Evolutionary conservation across 129 eudicot species (phyloP), one percentile per base, ranked within the genome.

Genomic region (Lonicera japonica): DNA sequence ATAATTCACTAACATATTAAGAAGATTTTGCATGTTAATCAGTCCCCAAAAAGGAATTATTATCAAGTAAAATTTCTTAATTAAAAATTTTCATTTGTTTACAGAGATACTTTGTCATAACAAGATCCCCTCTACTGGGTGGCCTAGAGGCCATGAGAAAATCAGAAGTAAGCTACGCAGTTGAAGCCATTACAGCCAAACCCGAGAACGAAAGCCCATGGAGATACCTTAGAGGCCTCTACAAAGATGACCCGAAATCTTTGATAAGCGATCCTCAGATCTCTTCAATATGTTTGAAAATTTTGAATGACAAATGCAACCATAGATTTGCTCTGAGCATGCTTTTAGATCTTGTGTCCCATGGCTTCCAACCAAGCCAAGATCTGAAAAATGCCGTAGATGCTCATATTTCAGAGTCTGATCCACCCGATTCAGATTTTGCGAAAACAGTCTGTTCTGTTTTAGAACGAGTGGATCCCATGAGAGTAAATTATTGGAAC

Each of bases 161-260:
- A 47, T 80, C 95, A 23, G 99, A 94, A 63, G 96, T 83, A 62
- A 47, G 56, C 6, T 88, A 88, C 72, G 59, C 99, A 22, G 54
- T 88, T 12, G 73, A 88, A 73, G 80, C 96, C 66, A 88, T 88
- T 45, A 46, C 72, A 29, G 65, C 78, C 66, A 76, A 75, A 17
- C 99, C 99, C 1, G 96, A 83, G 63, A 94, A 94, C 11, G 96
- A 94, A 68, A 88, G 99, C 53, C 85, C 99, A 0, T 94, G 99
- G 99, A 83, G 96, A 67, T 94, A 88, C 76, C 96, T 94, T 66
- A 85, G 88, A 6, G 99, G 96, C 22, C 95, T 94, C 0, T 83
- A 71, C 82, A 83, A 75, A 62, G 80, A 84, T 23, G 65, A 77
- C 60, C 59, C 34, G 15, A 61, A 79, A 15, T 70, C 84, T 15